Evolutionary conservation across 257 asterid genomes (phyloP).

Genomic region (Fraxinus americana): DNA sequence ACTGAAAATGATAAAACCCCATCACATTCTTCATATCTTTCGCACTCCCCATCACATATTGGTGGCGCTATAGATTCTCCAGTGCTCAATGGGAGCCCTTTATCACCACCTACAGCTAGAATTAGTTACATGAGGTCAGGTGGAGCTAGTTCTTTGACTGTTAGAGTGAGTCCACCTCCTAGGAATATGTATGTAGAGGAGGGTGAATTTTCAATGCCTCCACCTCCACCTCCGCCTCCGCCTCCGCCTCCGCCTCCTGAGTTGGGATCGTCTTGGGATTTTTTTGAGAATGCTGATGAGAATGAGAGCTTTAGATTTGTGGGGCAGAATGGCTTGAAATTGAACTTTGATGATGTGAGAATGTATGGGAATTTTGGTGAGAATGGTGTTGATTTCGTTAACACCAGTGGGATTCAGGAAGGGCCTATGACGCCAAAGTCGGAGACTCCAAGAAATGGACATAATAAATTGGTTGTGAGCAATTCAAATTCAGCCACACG

Average conservation of each 20-base stretch:
- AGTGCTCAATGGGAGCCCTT: slow-evolving; percentile 70
- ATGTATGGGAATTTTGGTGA: slow-evolving; percentile 35
- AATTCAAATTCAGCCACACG: slow-evolving; percentile 24
- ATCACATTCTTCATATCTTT: slow-evolving; percentile 63
- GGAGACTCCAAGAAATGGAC: slow-evolving; percentile 29
- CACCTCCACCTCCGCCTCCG: slow-evolving; percentile 91
- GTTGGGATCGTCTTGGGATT: slow-evolving; percentile 77
- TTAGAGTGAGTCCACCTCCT: slow-evolving; percentile 51
- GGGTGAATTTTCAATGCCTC: slow-evolving; percentile 64
- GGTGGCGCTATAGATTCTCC: slow-evolving; percentile 78
- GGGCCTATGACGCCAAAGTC: slow-evolving; percentile 48
- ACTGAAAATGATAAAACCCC: slow-evolving; percentile 73
- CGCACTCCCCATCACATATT: slow-evolving; percentile 65
- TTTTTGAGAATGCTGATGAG: slow-evolving; percentile 73
- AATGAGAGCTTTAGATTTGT: slow-evolving; percentile 73
- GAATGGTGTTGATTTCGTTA: slow-evolving; percentile 35
- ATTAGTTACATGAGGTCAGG: slow-evolving; percentile 87
- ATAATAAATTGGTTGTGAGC: slow-evolving; percentile 28
- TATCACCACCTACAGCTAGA: slow-evolving; percentile 64
- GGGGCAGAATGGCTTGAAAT: slow-evolving; percentile 41
- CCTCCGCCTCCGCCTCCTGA: slow-evolving; percentile 82
- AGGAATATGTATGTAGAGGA: slow-evolving; percentile 66
- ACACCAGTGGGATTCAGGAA: slow-evolving; percentile 39
- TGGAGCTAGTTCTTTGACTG: slow-evolving; percentile 66
- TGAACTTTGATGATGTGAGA: slow-evolving; percentile 35